These are phyloP conservation scores for Tylopilus sp. DNA, from an alignment of 768 basidiomycete species.

Conservation along the genomic window DNA sequence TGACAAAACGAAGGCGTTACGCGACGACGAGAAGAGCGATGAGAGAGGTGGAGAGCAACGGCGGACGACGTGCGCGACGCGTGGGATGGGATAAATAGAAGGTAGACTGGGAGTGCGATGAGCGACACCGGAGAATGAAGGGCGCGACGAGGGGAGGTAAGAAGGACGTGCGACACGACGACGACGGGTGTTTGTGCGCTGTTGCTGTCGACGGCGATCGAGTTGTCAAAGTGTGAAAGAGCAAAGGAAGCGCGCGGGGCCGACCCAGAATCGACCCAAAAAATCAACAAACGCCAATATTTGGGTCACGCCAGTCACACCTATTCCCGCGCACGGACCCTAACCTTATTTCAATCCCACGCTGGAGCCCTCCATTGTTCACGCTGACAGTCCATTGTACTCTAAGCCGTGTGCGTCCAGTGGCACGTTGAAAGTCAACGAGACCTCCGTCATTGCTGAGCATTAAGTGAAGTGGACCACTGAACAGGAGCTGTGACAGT, in stretches of 20 bases:
- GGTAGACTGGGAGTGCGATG: constrained; percentile 20
- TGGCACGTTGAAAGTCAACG: neutral
- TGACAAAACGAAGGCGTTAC: constrained; percentile 26
- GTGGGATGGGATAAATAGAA: constrained; percentile 39
- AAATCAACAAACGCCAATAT: constrained; percentile 40
- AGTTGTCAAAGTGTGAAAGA: constrained; percentile 43
- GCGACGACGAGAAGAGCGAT: constrained; percentile 24
- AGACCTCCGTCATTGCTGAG: neutral
- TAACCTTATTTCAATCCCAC: constrained; percentile 36
- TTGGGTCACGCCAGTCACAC: constrained; percentile 34
- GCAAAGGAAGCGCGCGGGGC: constrained; percentile 44
- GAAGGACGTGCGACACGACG: constrained; percentile 37
- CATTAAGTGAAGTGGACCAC: neutral
- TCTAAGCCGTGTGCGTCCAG: neutral
- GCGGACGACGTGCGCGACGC: constrained; percentile 46
- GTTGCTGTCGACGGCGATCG: constrained; percentile 48
- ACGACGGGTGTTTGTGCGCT: constrained; percentile 40
- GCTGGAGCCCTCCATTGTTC: constrained; percentile 26
- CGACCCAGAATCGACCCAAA: constrained; percentile 40
- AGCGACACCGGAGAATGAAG: constrained; percentile 20
- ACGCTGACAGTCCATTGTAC: constrained; percentile 1
- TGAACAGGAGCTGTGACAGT: neutral
- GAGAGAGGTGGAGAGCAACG: constrained; percentile 16
- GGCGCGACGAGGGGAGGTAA: constrained; percentile 16
- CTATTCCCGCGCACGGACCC: constrained; percentile 44